These are phyloP conservation scores for Juncus inflexus DNA, from an alignment of 176 grass and related monocot species.

Conservation along the genomic window DNA sequence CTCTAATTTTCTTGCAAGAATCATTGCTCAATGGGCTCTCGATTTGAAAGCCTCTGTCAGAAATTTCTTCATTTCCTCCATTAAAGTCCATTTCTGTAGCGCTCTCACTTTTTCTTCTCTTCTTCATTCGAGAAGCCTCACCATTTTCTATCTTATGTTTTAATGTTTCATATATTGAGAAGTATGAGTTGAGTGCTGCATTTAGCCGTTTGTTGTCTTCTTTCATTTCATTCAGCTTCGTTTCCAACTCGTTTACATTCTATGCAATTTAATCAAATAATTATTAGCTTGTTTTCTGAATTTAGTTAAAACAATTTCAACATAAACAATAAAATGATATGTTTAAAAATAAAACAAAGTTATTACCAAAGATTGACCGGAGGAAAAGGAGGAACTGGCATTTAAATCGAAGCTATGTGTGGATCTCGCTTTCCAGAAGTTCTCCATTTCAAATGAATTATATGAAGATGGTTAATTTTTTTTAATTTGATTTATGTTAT, in stretches of 20 bases:
- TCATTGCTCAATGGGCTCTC: no score
- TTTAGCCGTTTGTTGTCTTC: conserved; percentile 64
- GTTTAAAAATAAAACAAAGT: neutral
- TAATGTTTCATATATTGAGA: conserved; percentile 11
- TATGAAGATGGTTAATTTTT: no score
- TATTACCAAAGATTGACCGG: conserved; percentile 12
- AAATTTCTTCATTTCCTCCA: no score
- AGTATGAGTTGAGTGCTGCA: conserved; percentile 37
- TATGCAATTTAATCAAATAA: no score
- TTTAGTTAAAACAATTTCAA: no score
- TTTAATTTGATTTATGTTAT: no score
- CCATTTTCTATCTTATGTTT: neutral
- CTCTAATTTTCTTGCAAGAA: conserved; percentile 27
- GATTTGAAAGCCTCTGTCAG: no score
- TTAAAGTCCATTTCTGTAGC: neutral
- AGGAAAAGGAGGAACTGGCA: conserved; percentile 30
- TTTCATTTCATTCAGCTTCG: conserved; percentile 42
- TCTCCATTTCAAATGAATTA: conserved; percentile 32
- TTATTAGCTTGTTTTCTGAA: no score
- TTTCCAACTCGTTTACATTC: conserved; percentile 36
- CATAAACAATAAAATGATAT: no score
- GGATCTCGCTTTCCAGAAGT: conserved; percentile 3
- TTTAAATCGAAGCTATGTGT: conserved; percentile 58
- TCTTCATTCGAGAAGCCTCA: conserved; percentile 21
- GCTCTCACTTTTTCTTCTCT: conserved; percentile 27